Conservation (phyloP, 495 filamentous ascomycete genomes). For the Pyrenopolyporus hunteri region DNA sequence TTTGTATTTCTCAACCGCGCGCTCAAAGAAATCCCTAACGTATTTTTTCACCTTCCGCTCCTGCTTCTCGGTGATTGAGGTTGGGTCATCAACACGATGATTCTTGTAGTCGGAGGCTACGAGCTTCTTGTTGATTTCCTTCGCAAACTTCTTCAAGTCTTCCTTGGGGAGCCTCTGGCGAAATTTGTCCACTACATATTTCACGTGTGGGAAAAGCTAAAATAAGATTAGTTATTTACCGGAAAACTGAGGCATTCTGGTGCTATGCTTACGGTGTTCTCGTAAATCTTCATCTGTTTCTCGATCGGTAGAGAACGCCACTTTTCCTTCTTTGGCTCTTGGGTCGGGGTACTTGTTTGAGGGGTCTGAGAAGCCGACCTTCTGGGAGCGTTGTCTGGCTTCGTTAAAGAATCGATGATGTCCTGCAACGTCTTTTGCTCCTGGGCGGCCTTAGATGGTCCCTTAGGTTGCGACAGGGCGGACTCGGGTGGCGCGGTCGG, state of each 20-base stretch:
- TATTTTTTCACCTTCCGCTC: constrained; percentile 80
- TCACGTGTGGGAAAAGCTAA: constrained; percentile 82
- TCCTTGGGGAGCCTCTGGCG: constrained; percentile 83
- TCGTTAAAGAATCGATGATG: constrained; percentile 85
- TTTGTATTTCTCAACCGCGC: constrained; percentile 75
- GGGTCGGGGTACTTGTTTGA: constrained; percentile 63
- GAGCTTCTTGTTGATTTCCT: constrained; percentile 86
- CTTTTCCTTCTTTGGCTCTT: constrained; percentile 75
- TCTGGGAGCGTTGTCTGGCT: constrained; percentile 58
- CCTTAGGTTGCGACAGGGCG: constrained; percentile 64
- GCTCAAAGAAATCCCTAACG: constrained; percentile 84
- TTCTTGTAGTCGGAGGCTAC: constrained; percentile 90
- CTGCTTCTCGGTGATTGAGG: constrained; percentile 76
- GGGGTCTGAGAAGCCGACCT: constrained; percentile 64
- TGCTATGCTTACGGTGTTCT: constrained; percentile 73
- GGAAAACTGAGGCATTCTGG: background rate
- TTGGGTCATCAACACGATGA: constrained; percentile 80
- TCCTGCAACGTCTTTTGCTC: constrained; percentile 67
- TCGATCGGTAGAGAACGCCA: constrained; percentile 81
- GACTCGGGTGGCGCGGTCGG: constrained; percentile 70
- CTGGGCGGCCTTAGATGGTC: constrained; percentile 64
- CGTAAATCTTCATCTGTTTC: constrained; percentile 91
- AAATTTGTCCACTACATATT: constrained; percentile 84
- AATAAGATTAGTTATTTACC: constrained; percentile 29
- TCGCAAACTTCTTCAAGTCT: constrained; percentile 84